Evolutionary conservation across 1,284 basidiomycete genomes (phyloP), one percentile per base, ranked within the genome.

Genomic region (Malassezia cuniculi): DNA sequence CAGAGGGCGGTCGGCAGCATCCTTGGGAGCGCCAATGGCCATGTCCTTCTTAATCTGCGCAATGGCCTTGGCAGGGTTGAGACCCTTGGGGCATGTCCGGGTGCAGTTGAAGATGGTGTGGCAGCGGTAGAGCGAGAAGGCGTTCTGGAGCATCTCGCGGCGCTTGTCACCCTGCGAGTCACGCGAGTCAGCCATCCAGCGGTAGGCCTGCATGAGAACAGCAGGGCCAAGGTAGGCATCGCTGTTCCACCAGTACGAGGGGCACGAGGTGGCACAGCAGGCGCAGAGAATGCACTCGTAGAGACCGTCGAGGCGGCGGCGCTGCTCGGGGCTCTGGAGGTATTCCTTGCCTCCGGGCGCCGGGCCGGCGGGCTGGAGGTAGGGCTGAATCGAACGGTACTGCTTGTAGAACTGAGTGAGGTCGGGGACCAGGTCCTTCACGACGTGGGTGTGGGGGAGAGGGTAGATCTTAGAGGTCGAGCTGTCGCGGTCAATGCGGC

Each of bases 371-470:
- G 56, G 41, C 55, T 69, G 62, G 36, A 68, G 54, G 57, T 55
- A 68, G 25, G 68, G 67, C 71, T 97, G 80, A 69, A 97, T 94
- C 27, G 86, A 89, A 73, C 95, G 95, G 82, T 97, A 95, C 71
- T 97, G 90, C 72, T 97, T 94, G 79, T 90, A 93, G 76, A 87
- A 90, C 52, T 80, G 79, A 9, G 82, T 85, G 52, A 87, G 74
- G 71, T 76, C 75, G 32, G 75, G 85, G 2, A 97, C 85, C 58
- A 97, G 80, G 72, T 97, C 90, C 75, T 95, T 97, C 71, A 97
- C 89, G 63, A 97, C 78, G 73, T 94, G 94, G 89, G 94, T 90
- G 73, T 95, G 89, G 14, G 90, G 90, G n/a, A 97, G 75, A 28
- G 90, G 90, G 71, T 97, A 97, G 60, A 97, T 81, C 76, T 95